Conservation (phyloP, 2,329 filamentous ascomycete species). For the Paraphoma chrysanthemicola region DNA sequence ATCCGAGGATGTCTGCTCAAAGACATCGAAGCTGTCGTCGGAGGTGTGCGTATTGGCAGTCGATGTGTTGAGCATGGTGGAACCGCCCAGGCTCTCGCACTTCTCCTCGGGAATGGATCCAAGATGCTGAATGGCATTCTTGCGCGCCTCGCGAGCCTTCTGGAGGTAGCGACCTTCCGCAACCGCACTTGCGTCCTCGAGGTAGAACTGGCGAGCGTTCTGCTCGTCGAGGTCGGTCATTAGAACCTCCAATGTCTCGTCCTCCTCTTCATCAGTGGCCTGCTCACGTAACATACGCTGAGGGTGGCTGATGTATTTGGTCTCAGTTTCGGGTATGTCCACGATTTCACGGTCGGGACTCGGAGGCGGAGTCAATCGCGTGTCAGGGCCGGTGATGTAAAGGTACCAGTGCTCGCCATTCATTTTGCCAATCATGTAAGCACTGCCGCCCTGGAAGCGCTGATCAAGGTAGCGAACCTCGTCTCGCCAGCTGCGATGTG, state of each 20-base stretch:
- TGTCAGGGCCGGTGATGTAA: conserved; percentile 90
- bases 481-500: conserved; percentile 96
- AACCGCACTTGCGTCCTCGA: conserved; percentile 86
- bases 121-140: conserved; percentile 65
- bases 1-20: conserved; percentile 74
- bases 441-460: conserved; percentile 89
- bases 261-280: conserved; percentile 61
- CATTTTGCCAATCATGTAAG: conserved; percentile 99
- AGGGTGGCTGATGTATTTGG: conserved; percentile 65
- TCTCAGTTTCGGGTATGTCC: conserved; percentile 61
- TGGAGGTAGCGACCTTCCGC: conserved; percentile 80
- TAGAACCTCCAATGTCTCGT: conserved; percentile 76
- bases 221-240: conserved; percentile 73
- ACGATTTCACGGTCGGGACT: conserved; percentile 65
- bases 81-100: conserved; percentile 44
- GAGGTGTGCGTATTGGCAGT: conserved; percentile 51
- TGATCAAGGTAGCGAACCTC: conserved; percentile 93
- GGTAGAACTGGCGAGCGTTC: conserved; percentile 73
- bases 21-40: conserved; percentile 77
- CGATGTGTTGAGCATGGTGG: conserved; percentile 42
- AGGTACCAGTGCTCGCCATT: conserved; percentile 99
- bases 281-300: conserved; percentile 58
- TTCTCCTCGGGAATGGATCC: conserved; percentile 64
- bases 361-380: conserved; percentile 78
- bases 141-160: conserved; percentile 69